Evolutionary conservation across 163 green algal species (phyloP), one percentile per base, ranked within the genome.

Genomic region (Scenedesmus sp.): DNA sequence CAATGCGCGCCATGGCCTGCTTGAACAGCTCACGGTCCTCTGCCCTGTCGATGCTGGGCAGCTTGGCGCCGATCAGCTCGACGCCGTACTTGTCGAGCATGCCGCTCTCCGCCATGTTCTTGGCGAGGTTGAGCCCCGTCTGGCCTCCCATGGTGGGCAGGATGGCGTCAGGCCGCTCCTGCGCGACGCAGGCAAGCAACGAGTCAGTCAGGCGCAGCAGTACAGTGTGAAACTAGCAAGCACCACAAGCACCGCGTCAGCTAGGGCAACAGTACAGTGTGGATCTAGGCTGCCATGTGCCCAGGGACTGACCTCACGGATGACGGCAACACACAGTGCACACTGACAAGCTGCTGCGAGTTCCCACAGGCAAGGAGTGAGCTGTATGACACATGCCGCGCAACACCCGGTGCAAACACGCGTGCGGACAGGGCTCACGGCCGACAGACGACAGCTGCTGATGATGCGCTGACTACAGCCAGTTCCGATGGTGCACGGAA

Each of bases 81-180:
- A 99, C 96, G 81, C 92, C 92, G 91, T 99, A 97, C 95, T 99
- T 98, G 86, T 98, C 95, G 72, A 99, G 94, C 49, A 98, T 96
- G 91, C 97, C 83, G 61, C 97, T 94, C 96, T 99, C 98, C 2
- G 97, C 96, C 53, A 99, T 94, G 6, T 92, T 96, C 93, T 99
- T 99, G 42, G 98, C 98, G 46, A 99, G 93, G 95, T 99, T 99
- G 46, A 99, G 96, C 4, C 94, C 97, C 3, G 98, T 99, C 93
- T 99, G 98, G 61, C 98, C 98, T 37, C 98, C 98, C 98, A 99
- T 99, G 44, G 98, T 99, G 43, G 98, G 98, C 92, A 99, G 94
- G 86, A 99, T 97, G 22, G 98, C 98, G 91, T 99, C 98, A 35
- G 98, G 98, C 10, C 95, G 94, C 94, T 99, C 98, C 96, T 97